A percentile compares a stretch with the other conserved stretches of the same genome.
Evolutionary conservation across 805 yeast species (phyloP).

Genomic region (Starmerella riodocensis): DNA sequence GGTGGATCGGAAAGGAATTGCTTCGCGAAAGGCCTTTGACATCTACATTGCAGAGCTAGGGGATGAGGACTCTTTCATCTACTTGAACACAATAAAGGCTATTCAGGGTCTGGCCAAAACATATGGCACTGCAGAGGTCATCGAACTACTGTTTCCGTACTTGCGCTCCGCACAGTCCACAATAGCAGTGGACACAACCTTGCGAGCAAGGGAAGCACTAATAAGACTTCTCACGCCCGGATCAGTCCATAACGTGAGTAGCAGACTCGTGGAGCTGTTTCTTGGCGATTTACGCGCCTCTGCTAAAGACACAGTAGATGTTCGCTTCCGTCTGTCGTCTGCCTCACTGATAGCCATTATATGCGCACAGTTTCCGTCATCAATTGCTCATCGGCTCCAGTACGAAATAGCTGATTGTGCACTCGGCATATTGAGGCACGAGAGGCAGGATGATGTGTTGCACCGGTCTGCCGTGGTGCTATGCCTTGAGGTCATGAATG

Average conservation of each 20-base stretch:
- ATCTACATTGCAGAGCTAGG: slow-evolving; percentile 51
- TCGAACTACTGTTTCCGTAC: slow-evolving; percentile 6
- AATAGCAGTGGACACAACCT: slow-evolving; percentile 45
- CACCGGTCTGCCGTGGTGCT: slow-evolving; percentile 65
- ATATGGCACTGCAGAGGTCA: slow-evolving; percentile 1
- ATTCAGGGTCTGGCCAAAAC: slow-evolving; percentile 33
- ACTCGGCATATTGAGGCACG: slow-evolving; percentile 54
- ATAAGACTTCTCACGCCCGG: slow-evolving; percentile 39
- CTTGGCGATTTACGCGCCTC: slow-evolving; percentile 10
- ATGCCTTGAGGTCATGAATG: slow-evolving; percentile 27
- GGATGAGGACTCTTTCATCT: slow-evolving; percentile 78
- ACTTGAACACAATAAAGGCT: slow-evolving; percentile 72
- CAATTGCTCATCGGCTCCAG: slow-evolving; percentile 34
- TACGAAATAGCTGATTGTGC: slow-evolving; percentile 60
- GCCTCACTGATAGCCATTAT: slow-evolving; percentile 71
- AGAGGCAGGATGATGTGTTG: slow-evolving; percentile 45
- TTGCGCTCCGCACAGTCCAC: not conserved
- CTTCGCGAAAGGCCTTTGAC: slow-evolving; percentile 40
- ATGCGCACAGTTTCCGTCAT: slow-evolving; percentile 46
- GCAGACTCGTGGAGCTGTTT: slow-evolving; percentile 28
- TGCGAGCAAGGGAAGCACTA: slow-evolving; percentile 74
- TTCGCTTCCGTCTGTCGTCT: slow-evolving; percentile 66
- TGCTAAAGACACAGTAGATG: slow-evolving; percentile 30
- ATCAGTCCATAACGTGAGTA: slow-evolving; percentile 20
- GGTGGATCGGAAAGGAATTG: slow-evolving; percentile 35